These are phyloP conservation scores for Drechmeria coniospora DNA, from an alignment of 2,329 filamentous ascomycete species.

Conservation along the genomic window DNA sequence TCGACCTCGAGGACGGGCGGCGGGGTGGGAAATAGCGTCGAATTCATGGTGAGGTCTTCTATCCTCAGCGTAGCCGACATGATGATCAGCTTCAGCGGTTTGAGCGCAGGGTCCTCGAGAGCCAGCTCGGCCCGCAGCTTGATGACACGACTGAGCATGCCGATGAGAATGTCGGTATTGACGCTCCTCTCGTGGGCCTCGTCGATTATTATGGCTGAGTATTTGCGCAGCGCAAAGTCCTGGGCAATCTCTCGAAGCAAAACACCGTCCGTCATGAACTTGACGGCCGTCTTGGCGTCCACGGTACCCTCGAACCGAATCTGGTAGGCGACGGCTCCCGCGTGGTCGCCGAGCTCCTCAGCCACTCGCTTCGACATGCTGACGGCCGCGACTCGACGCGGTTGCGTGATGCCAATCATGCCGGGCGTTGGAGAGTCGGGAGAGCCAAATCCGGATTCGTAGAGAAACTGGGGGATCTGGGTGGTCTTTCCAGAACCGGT, in stretches of 20 bases:
- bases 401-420: slow-evolving; percentile 90
- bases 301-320: slow-evolving; percentile 88
- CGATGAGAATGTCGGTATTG: slow-evolving; percentile 96
- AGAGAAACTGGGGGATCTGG: slow-evolving; percentile 90
- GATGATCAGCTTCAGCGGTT: slow-evolving; percentile 82
- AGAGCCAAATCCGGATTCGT: slow-evolving; percentile 81
- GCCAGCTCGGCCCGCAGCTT: slow-evolving; percentile 65
- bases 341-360: slow-evolving; percentile 66
- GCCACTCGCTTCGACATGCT: slow-evolving; percentile 91
- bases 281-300: slow-evolving; percentile 69
- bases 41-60: slow-evolving; percentile 77
- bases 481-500: slow-evolving; percentile 98
- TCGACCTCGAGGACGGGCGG: slow-evolving; percentile 82
- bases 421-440: slow-evolving; percentile 66
- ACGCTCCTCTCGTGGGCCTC: slow-evolving; percentile 95
- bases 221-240: slow-evolving; percentile 76
- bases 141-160: slow-evolving; percentile 87
- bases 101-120: slow-evolving; percentile 52
- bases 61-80: slow-evolving; percentile 95
- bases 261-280: slow-evolving; percentile 99
- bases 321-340: slow-evolving; percentile 73
- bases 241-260: slow-evolving; percentile 79
- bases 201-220: slow-evolving; percentile 88
- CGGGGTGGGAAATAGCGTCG: slow-evolving; percentile 57
- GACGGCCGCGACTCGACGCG: slow-evolving; percentile 83